These are phyloP conservation scores for Davidsoniella neocaledoniae DNA, from an alignment of 2,329 filamentous ascomycete species.

Conservation along the genomic window DNA sequence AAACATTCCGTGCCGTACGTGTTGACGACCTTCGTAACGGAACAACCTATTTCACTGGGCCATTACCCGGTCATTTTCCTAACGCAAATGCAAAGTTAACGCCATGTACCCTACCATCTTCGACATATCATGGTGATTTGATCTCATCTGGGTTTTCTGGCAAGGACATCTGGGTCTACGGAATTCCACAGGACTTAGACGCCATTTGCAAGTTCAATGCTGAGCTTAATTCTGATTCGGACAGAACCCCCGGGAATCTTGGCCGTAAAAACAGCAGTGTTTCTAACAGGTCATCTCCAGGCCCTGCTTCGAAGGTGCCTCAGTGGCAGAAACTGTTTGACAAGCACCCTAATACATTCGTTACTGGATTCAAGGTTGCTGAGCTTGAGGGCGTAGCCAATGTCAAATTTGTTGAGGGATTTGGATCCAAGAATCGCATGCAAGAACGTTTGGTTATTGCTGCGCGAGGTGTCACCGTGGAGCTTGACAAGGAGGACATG, in stretches of 20 bases:
- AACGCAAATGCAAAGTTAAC: conserved; percentile 40
- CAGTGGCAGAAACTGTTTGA: conserved; percentile 56
- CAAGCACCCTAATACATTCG: conserved; percentile 51
- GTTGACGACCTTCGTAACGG: conserved; percentile 60
- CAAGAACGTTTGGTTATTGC: conserved; percentile 50
- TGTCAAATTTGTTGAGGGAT: conserved; percentile 53
- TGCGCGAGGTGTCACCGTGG: conserved; percentile 49
- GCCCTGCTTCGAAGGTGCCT: conserved; percentile 27
- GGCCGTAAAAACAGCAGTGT: conserved; percentile 22
- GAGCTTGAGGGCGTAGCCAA: conserved; percentile 49
- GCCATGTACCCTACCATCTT: conserved; percentile 52
- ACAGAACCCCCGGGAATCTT: conserved; percentile 10
- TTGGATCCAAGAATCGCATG: conserved; percentile 25
- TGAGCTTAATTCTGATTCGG: conserved; percentile 12
- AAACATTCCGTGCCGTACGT: conserved; percentile 61
- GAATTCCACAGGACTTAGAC: conserved; percentile 56
- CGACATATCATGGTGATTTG: conserved; percentile 52
- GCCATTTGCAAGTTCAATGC: conserved; percentile 31
- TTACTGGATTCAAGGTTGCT: conserved; percentile 48
- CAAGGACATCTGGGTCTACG: conserved; percentile 63
- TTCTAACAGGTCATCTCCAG: conserved; percentile 15
- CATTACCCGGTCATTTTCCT: conserved; percentile 26
- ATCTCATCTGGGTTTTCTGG: conserved; percentile 58
- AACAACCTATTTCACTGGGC: conserved; percentile 64
- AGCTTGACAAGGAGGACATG: conserved; percentile 52